Evolutionary conservation across 2,329 filamentous ascomycete genomes (phyloP).

Genomic region (Talaromyces sp.): DNA sequence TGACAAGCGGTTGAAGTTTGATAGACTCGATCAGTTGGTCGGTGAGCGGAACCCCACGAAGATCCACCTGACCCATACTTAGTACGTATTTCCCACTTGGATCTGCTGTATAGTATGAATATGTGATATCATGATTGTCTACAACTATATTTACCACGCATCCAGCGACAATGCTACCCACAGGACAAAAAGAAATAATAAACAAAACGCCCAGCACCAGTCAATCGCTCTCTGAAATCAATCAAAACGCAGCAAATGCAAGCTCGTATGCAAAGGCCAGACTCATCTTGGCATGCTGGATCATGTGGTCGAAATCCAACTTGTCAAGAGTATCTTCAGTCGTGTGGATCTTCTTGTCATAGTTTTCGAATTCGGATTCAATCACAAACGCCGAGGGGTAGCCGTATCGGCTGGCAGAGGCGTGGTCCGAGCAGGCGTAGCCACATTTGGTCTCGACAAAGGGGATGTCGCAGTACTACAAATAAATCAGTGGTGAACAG

Average conservation of each 20-base stretch:
- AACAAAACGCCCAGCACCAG: neutral
- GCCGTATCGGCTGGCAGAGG: conserved; percentile 60
- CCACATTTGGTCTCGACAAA: conserved; percentile 85
- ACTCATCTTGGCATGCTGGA: conserved; percentile 82
- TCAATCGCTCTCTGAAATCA: neutral
- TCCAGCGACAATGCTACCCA: neutral
- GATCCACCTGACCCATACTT: neutral
- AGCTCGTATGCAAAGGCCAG: conserved; percentile 80
- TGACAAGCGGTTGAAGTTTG: neutral
- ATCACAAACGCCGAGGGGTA: conserved; percentile 63
- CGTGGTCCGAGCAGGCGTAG: conserved; percentile 72
- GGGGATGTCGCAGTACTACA: conserved; percentile 80
- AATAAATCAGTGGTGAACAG: neutral
- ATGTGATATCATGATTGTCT: conserved; percentile 1
- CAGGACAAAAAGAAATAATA: neutral
- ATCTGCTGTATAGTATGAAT: neutral
- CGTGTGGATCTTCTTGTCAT: conserved; percentile 67
- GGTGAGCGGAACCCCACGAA: neutral
- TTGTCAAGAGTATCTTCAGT: conserved; percentile 67
- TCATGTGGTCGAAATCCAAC: conserved; percentile 81
- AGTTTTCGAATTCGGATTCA: conserved; percentile 55
- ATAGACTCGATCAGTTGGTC: neutral
- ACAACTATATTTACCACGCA: neutral
- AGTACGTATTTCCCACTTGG: no score
- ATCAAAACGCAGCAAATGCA: conserved; percentile 65